A percentile compares a stretch with the other conserved stretches of the same genome.
Conservation (phyloP, 805 yeast genomes). For the Saccharomycopsis javanensis region DNA sequence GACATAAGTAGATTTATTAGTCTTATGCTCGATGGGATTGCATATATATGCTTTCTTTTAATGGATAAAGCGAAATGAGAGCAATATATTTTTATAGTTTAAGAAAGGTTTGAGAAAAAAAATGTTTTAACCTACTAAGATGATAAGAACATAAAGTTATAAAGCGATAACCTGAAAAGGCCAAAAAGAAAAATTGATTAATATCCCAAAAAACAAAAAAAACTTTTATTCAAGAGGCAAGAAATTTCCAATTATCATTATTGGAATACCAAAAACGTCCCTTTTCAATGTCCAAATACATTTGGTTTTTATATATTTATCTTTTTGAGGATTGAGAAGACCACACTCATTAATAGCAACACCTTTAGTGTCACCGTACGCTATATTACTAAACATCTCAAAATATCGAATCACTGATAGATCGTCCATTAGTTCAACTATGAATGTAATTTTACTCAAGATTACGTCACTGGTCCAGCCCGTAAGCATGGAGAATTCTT, state of each 20-base stretch:
- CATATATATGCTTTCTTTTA: no score
- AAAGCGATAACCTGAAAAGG: background rate
- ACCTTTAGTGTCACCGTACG: slow-evolving; percentile 86
- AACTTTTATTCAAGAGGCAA: slow-evolving; percentile 47
- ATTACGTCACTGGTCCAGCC: slow-evolving; percentile 79
- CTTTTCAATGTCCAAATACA: slow-evolving; percentile 90
- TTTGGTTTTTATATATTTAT: slow-evolving; percentile 54
- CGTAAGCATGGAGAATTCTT: slow-evolving; percentile 80
- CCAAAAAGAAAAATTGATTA: background rate
- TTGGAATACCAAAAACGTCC: slow-evolving; percentile 93
- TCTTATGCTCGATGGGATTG: no score
- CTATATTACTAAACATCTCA: slow-evolving; percentile 70
- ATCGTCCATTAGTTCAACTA: slow-evolving; percentile 79
- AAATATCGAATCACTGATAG: slow-evolving; percentile 80
- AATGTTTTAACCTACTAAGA: no score
- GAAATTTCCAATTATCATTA: slow-evolving; percentile 93
- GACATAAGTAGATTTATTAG: no score
- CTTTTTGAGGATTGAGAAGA: slow-evolving; percentile 46
- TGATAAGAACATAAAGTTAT: no score
- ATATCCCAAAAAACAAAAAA: background rate
- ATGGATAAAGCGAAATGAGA: no score
- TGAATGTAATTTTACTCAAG: slow-evolving; percentile 57
- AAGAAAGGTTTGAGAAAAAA: no score
- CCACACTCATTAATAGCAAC: slow-evolving; percentile 83
- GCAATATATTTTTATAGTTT: no score